phyloP scores from a whole-genome alignment of 2,329 filamentous ascomycete genomes.

The Stagonosporopsis cucurbitacearum region DNA sequence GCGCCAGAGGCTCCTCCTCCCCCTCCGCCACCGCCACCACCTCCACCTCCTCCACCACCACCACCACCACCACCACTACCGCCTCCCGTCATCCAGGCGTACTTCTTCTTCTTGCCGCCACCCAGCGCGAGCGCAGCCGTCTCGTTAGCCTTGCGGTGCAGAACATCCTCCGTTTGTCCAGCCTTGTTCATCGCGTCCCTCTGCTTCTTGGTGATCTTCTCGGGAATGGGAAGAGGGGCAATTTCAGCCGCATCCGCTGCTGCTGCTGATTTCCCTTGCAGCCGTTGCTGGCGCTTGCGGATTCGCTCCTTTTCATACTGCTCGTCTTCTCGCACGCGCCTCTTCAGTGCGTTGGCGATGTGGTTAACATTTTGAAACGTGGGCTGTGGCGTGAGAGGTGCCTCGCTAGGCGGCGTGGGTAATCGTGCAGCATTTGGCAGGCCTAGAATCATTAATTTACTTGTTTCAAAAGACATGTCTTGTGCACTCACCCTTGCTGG shows the following conservation, averaged over 20 bases:
- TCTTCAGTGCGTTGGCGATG: conserved; percentile 59
- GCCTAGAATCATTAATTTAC: conserved; percentile 27
- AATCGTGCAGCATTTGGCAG: conserved; percentile 50
- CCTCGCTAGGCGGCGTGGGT: conserved; percentile 56
- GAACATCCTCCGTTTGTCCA: conserved; percentile 77
- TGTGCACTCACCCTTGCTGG: conserved; percentile 35
- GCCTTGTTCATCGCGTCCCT: conserved; percentile 75
- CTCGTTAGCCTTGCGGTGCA: conserved; percentile 83
- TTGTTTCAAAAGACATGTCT: background rate
- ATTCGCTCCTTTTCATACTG: conserved; percentile 72
- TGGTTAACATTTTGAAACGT: conserved; percentile 62
- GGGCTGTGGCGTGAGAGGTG: conserved; percentile 57
- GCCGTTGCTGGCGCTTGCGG: conserved; percentile 53
- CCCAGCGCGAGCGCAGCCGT: conserved; percentile 81
- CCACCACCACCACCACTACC: conserved; percentile 40
- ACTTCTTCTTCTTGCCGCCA: conserved; percentile 67
- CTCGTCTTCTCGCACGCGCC: conserved; percentile 60
- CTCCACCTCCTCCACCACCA: conserved; percentile 51
- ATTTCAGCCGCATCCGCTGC: conserved; percentile 35
- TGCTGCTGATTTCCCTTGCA: conserved; percentile 34
- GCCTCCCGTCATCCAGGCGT: conserved; percentile 73
- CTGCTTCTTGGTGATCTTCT: conserved; percentile 83
- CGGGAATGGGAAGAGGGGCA: conserved; percentile 36
- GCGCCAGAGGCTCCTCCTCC: conserved; percentile 47
- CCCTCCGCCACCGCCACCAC: conserved; percentile 42